Conservation (phyloP, 2,329 filamentous ascomycete species). For the Claviceps sp. region DNA sequence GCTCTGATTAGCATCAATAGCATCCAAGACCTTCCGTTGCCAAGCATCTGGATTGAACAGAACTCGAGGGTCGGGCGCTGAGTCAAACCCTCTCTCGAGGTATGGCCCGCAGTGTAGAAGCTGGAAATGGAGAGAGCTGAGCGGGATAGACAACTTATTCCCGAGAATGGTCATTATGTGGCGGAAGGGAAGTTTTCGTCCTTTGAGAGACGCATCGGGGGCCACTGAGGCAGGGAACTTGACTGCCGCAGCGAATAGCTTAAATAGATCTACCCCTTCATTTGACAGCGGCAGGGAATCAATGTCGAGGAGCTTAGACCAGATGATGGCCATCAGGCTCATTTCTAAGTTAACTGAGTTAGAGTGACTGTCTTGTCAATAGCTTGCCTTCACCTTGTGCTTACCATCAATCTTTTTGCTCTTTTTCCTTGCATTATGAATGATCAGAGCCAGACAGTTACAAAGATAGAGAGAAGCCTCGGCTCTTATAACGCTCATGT, state of each 20-base stretch:
- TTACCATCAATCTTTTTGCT: neutral
- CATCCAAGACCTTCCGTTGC: conserved; percentile 62
- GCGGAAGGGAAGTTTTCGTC: neutral
- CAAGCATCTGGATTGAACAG: conserved; percentile 61
- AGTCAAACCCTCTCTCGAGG: conserved; percentile 61
- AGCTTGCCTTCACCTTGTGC: neutral
- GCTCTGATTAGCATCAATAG: conserved; percentile 56
- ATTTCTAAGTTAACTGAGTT: neutral
- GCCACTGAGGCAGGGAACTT: neutral
- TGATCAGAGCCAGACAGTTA: conserved; percentile 13
- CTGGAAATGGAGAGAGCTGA: conserved; percentile 18
- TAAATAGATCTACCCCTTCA: neutral
- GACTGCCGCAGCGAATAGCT: neutral
- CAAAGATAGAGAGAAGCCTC: conserved; percentile 19
- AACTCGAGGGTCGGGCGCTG: conserved; percentile 52
- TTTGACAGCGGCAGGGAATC: neutral
- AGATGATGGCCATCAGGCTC: neutral
- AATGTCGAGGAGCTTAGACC: neutral
- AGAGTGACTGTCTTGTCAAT: neutral
- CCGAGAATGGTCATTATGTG: neutral
- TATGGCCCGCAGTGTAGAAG: conserved; percentile 41
- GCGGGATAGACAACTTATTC: neutral
- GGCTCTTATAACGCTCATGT: neutral
- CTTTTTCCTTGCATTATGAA: neutral
- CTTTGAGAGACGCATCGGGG: neutral